Base-by-base conservation (phyloP, 331 rosid genomes). In the Prunus yedoensis region DNA sequence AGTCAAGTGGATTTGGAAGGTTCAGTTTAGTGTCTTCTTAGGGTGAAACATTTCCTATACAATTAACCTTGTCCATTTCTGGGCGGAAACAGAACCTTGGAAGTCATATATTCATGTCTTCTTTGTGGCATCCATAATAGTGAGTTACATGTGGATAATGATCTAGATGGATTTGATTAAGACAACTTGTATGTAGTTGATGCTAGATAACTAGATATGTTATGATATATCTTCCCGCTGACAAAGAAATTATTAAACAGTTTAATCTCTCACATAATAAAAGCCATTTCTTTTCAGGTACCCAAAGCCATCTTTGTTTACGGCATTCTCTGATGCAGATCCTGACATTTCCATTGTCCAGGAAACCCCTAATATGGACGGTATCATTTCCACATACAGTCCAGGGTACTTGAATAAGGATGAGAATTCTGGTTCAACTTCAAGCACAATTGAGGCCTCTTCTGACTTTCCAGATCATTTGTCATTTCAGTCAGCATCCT, bases 341-440 rank as follows among this genome's bases (percentile, higher is more conserved):
- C 88, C 79, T 70, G 87, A 90, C 72, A 57, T 71, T 49, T 82
- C 89, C 82, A 30, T 80, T 77, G 89, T 85, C 79, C 84, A 78
- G 67, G 97, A 87, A 83, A 87, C 88, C 70, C 89, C 93, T 17
- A 80, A 65, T 71, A 32, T 65, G 41, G 80, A 86, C 60, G 78
- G 79, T 32, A 68, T 70, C 23, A 50, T 62, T 35, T 46, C 74
- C 71, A 64, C 80, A 67, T 77, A 78, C 79, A 91, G 97, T 81
- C 85, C 88, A 23, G 76, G 74, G 74, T 82, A 74, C 83, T 63
- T 71, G 30, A 75, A 77, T 35, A 89, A 87, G 78, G 85, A 87
- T 74, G 87, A 77, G 71, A 49, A 82, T 49, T 77, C 87, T 13
- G 77, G 81, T 68, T 88, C 84, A 71, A 85, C 91, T 68, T 86